Evolutionary conservation across 345 rosid species (phyloP), one percentile per base, ranked within the genome.

Genomic region (Nasturtium officinale): DNA sequence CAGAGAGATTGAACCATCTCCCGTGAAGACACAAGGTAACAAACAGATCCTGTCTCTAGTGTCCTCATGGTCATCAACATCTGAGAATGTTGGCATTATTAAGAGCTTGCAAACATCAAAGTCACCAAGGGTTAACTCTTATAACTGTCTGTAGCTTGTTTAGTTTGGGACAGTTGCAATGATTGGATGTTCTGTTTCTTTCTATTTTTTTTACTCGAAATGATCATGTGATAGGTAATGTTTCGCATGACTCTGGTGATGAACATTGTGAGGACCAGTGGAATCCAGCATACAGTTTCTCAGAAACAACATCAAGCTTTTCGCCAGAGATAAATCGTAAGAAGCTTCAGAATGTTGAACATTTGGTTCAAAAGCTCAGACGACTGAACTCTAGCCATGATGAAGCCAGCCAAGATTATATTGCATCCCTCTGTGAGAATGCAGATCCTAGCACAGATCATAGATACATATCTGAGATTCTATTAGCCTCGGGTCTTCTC

Each of bases 401-500:
- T 74, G 98, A 94, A 84, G 85, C 87, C 67, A 82, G 83, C 76
- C 93, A 91, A 51, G 97, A 94, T 80, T 94, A 94, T 82, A 89
- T 94, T 53, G 98, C 93, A 23, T 94, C 93, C 5, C 93, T 94
- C 52, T 91, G 98, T 26, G 93, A 90, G 83, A 89, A 85, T 82
- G 61, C 84, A 37, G 85, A 83, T 71, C 97, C 97, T 21, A 64
- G 48, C 54, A 71, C 77, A 26, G 95, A 94, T 76, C 90, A 88
- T 82, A 83, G 98, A 82, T 95, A 95, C 84, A 83, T 95, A 69
- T 91, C 97, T 0, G 96, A 95, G 87, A 91, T 95, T 77, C 69
- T 95, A 50, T 75, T 95, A 76, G 96, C 98, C 63, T 94, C 98
- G 0, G 98, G 98, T 59, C 90, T 94, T 46, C 83, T 94, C n/a